Conservation (phyloP, 768 basidiomycete genomes). For the Mycena crocata region DNA sequence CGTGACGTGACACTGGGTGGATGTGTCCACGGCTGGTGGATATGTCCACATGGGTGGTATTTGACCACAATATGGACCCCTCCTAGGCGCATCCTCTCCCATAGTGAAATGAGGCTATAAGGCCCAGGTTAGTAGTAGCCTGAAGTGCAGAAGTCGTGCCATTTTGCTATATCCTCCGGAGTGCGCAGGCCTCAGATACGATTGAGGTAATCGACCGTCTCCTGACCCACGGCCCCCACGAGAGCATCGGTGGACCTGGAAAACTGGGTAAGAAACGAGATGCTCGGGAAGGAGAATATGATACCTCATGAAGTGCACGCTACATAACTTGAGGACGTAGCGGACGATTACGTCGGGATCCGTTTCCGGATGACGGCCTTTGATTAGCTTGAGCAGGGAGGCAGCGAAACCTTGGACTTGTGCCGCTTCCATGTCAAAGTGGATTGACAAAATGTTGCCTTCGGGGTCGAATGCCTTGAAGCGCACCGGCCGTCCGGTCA, state of each 20-base stretch:
- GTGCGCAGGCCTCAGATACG: not conserved
- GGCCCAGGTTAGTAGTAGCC: too few species aligned
- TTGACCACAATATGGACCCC: too few species aligned
- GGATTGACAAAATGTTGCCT: slow-evolving; percentile 14
- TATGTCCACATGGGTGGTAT: too few species aligned
- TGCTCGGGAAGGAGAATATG: not conserved
- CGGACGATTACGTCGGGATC: slow-evolving; percentile 2
- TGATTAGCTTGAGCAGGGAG: slow-evolving; percentile 1
- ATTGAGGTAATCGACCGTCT: slow-evolving; percentile 8
- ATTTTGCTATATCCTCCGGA: not conserved
- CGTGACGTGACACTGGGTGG: too few species aligned
- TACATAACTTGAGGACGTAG: slow-evolving; percentile 7
- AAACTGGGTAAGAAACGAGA: not conserved
- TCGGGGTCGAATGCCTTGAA: slow-evolving; percentile 20
- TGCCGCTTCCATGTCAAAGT: slow-evolving; percentile 20
- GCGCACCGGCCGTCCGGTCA: not conserved
- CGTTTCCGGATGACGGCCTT: not conserved
- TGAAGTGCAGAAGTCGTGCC: slow-evolving; percentile 14
- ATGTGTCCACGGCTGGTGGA: too few species aligned
- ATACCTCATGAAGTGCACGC: not conserved
- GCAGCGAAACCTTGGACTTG: slow-evolving; percentile 20
- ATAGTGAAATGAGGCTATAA: too few species aligned
- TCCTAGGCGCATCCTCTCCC: too few species aligned
- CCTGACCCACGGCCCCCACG: slow-evolving; percentile 1
- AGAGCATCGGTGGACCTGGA: not conserved